phyloP scores from a whole-genome alignment of 2,329 filamentous ascomycete genomes.

The Byssochlamys sp. region DNA sequence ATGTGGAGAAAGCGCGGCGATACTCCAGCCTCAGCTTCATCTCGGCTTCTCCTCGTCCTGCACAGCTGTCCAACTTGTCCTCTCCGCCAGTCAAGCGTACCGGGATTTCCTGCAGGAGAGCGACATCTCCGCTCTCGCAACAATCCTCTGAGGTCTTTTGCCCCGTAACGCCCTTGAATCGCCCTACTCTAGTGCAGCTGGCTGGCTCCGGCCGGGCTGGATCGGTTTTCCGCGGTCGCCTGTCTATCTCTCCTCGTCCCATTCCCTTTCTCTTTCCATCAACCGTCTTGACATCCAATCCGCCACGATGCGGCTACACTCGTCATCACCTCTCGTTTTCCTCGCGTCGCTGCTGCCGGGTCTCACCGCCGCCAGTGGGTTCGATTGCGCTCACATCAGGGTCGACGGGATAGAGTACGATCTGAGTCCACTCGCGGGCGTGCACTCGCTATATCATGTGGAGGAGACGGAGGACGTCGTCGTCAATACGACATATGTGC shows the following conservation, averaged over 20 bases:
- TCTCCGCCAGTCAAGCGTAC: not conserved
- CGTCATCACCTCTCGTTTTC: slow-evolving; percentile 13
- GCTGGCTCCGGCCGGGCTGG: not conserved
- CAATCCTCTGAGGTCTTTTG: not conserved
- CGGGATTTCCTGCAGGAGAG: not conserved
- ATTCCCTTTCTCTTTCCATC: slow-evolving; percentile 1
- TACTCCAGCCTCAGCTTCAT: not conserved
- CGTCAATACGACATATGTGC: slow-evolving; percentile 29
- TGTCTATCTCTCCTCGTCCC: not conserved
- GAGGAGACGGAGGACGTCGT: slow-evolving; percentile 17
- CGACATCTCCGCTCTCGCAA: not conserved
- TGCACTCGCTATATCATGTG: slow-evolving; percentile 26
- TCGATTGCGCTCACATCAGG: slow-evolving; percentile 31
- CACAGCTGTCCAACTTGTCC: not conserved
- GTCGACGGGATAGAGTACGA: slow-evolving; percentile 31
- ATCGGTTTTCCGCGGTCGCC: not conserved
- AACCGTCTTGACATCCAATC: slow-evolving; percentile 1
- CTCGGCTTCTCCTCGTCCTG: not conserved
- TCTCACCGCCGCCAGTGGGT: slow-evolving; percentile 21
- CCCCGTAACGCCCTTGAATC: not conserved
- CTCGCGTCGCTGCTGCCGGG: slow-evolving; percentile 18
- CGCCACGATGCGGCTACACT: slow-evolving; percentile 25
- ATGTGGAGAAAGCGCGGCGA: not conserved
- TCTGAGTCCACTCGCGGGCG: slow-evolving; percentile 28
- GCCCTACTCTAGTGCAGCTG: not conserved